Percentiles rank a stretch among this genome's conserved stretches.
phyloP scores from a whole-genome alignment of 2,329 filamentous ascomycete species.

The Neoarthrinium moseri region DNA sequence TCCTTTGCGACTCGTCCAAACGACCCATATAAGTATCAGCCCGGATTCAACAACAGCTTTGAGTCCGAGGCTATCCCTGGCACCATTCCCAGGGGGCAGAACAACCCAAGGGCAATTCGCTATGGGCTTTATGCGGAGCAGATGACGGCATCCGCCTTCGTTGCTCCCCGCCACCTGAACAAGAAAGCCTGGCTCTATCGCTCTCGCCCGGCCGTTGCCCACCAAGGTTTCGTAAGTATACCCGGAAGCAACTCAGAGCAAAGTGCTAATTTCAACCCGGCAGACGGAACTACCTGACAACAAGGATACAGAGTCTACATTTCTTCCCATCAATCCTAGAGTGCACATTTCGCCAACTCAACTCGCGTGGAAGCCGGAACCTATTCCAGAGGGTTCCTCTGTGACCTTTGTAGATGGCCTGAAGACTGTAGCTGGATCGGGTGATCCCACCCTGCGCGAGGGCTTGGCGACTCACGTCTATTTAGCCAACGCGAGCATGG shows the following conservation, averaged over 20 bases:
- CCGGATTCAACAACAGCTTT: constrained; percentile 51
- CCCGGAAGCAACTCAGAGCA: neutral
- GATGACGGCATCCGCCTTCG: constrained; percentile 41
- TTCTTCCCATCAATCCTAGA: constrained; percentile 42
- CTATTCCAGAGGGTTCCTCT: constrained; percentile 23
- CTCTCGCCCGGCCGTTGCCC: constrained; percentile 30
- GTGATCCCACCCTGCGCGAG: constrained; percentile 46
- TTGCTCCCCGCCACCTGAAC: constrained; percentile 25
- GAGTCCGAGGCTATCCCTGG: constrained; percentile 45
- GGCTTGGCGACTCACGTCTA: constrained; percentile 50
- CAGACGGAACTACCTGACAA: constrained; percentile 25
- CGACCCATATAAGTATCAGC: constrained; percentile 52
- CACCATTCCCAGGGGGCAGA: constrained; percentile 44
- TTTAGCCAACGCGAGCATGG: constrained; percentile 45
- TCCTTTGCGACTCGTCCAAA: constrained; percentile 40
- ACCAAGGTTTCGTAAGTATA: constrained; percentile 16
- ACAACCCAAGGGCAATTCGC: constrained; percentile 41
- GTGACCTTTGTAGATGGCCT: constrained; percentile 47
- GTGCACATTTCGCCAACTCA: constrained; percentile 45
- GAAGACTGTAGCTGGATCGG: constrained; percentile 47
- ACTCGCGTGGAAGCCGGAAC: constrained; percentile 48
- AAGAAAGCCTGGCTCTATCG: constrained; percentile 34
- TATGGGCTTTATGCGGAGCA: constrained; percentile 45
- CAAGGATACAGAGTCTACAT: constrained; percentile 37
- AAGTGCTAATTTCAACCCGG: neutral